These are phyloP conservation scores for Epichloe hybrida DNA, from an alignment of 2,329 filamentous ascomycete species.

Conservation along the genomic window DNA sequence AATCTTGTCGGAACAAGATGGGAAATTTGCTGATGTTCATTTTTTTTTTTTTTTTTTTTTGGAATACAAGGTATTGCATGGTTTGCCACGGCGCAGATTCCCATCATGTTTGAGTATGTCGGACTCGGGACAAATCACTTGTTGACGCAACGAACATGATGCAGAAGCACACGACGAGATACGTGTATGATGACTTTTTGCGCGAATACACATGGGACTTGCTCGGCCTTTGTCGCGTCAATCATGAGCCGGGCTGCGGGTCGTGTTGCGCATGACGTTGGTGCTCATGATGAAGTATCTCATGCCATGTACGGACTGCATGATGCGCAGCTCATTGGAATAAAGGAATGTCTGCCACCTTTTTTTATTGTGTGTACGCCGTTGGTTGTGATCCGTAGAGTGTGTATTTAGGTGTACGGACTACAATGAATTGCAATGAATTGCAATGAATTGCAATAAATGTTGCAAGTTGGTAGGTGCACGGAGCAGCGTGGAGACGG, in stretches of 20 bases:
- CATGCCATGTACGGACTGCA: background rate
- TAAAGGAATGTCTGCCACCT: too few species aligned
- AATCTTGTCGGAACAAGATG: too few species aligned
- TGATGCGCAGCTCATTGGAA: background rate
- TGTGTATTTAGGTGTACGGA: too few species aligned
- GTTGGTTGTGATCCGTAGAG: too few species aligned
- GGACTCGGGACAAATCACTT: slow-evolving; percentile 33
- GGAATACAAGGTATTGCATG: slow-evolving; percentile 56
- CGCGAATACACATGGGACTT: background rate
- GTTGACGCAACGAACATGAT: slow-evolving; percentile 7
- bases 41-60: too few species aligned
- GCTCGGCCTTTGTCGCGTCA: too few species aligned
- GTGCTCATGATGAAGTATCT: background rate
- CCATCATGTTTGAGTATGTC: slow-evolving; percentile 54
- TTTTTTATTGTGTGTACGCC: too few species aligned
- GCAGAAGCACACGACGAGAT: background rate
- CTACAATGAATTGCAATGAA: too few species aligned
- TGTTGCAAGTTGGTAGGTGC: too few species aligned
- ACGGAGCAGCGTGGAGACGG: too few species aligned
- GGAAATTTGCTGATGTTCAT: background rate
- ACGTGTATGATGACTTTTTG: background rate
- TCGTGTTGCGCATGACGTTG: background rate
- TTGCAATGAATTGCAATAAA: too few species aligned
- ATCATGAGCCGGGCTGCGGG: background rate
- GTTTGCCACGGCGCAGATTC: slow-evolving; percentile 64